Conservation (phyloP, 2,329 filamentous ascomycete genomes). For the Beauveria varroae region DNA sequence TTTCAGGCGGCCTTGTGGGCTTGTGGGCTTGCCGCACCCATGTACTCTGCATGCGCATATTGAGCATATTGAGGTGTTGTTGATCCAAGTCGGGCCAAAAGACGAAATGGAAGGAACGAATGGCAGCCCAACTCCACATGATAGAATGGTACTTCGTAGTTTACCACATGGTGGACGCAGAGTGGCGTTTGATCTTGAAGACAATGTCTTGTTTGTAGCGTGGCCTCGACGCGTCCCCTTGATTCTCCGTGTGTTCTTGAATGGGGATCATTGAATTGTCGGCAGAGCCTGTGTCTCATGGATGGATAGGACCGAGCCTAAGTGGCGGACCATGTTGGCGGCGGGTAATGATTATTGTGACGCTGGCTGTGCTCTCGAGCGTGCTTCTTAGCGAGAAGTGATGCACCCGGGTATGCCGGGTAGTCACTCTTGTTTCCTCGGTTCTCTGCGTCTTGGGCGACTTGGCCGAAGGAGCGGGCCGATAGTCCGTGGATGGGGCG, state of each 20-base stretch:
- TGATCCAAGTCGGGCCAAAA: neutral
- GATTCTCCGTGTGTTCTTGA: neutral
- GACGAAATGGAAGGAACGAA: neutral
- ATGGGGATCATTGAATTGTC: neutral
- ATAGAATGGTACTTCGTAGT: neutral
- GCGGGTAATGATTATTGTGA: too few species aligned
- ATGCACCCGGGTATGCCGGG: neutral
- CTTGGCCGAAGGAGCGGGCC: neutral
- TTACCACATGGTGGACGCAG: neutral
- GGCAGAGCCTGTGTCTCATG: neutral
- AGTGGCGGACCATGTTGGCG: neutral
- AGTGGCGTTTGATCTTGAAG: slow-evolving; percentile 1
- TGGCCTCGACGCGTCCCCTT: neutral
- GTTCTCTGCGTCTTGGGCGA: neutral
- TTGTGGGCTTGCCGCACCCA: neutral
- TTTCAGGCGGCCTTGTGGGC: slow-evolving; percentile 6
- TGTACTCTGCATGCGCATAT: neutral
- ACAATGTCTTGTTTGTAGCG: neutral
- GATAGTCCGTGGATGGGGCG: neutral
- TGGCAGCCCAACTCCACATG: neutral
- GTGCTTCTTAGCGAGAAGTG: neutral
- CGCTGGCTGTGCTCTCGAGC: neutral
- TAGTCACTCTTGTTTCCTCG: neutral
- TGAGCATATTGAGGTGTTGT: neutral
- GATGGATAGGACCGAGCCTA: neutral